Base-by-base conservation (phyloP, 768 basidiomycete species). In the Clitopilus passeckerianus region DNA sequence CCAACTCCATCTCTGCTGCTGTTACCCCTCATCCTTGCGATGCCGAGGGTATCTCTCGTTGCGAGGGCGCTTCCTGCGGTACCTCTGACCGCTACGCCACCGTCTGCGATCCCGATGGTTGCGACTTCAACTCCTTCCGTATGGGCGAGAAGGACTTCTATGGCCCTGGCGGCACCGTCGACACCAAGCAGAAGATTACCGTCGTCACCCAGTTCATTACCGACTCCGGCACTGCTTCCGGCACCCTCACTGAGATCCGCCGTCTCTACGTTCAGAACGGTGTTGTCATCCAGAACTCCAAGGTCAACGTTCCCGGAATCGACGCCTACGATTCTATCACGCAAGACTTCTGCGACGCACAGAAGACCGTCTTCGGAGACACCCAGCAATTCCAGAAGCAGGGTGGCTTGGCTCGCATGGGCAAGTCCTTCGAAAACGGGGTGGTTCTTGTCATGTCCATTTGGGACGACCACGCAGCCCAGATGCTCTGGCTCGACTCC, bases 71-170 rank as follows among this genome's bases (percentile, higher is more conserved):
- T 53, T 68, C 72, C 37, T 81, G 80, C 61, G 73, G 72, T 56
- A 70, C 68, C 63, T 60, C 56, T 62, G 65, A 72, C 66, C 71
- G 80, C 58, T 74, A 77, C 68, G 70, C 66, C 63, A 76, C 77
- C 46, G 67, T 79, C 44, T 85, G 83, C 71, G 82, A 85, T 70
- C 73, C 74, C 62, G 81, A 80, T 63, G 83, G 83, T 52, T 85
- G 83, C 70, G 83, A 84, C 65, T 85, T 83, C 78, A 85, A 84
- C 80, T 81, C 83, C 27, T 85, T 66, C 77, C 82, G 83, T 66
- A 75, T 80, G 78, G 82, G 82, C 34, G 67, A 70, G 65, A 66
- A 61, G 58, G 60, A 67, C 56, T 85, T 82, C 78, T 75, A 76
- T 66, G 83, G 83, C 43, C 66, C 67, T 18, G 77, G 77, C 60